A percentile compares a stretch with the other conserved stretches of the same genome.
phyloP scores from a whole-genome alignment of 2,329 filamentous ascomycete species.

The Lachnellula suecica region DNA sequence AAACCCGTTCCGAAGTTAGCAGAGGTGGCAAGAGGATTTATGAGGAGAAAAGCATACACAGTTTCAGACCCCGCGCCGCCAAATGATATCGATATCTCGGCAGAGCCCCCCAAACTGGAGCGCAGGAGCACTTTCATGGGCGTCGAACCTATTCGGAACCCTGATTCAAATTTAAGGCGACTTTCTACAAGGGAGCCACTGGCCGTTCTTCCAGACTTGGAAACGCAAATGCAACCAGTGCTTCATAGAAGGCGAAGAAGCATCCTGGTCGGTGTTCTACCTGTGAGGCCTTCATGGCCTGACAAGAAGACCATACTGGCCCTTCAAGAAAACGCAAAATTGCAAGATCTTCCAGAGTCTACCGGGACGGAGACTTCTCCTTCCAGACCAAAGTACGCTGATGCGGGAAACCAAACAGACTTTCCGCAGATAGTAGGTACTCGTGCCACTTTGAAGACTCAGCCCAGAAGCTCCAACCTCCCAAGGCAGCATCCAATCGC shows the following conservation, averaged over 20 bases:
- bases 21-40: conserved; percentile 5
- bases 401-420: conserved; percentile 7
- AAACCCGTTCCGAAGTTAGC: conserved; percentile 8
- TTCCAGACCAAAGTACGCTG: conserved; percentile 1
- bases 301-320: conserved; percentile 3
- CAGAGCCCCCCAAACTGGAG: conserved; percentile 7
- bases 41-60: conserved; percentile 15
- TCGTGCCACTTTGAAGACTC: neutral
- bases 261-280: neutral
- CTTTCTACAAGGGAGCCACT: neutral
- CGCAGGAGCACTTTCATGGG: conserved; percentile 15
- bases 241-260: neutral
- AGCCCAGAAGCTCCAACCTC: neutral
- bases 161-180: neutral
- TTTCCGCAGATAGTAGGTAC: too few relatives aligned
- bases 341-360: neutral
- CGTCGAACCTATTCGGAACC: neutral
- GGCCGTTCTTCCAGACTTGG: neutral
- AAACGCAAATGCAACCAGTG: neutral
- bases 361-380: neutral
- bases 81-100: neutral
- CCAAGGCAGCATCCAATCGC: neutral
- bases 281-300: conserved; percentile 6
- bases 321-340: neutral
- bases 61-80: conserved; percentile 10